Evolutionary conservation across 768 basidiomycete species (phyloP), one percentile per base, ranked within the genome.

Genomic region (Melanogaster broomeanus): DNA sequence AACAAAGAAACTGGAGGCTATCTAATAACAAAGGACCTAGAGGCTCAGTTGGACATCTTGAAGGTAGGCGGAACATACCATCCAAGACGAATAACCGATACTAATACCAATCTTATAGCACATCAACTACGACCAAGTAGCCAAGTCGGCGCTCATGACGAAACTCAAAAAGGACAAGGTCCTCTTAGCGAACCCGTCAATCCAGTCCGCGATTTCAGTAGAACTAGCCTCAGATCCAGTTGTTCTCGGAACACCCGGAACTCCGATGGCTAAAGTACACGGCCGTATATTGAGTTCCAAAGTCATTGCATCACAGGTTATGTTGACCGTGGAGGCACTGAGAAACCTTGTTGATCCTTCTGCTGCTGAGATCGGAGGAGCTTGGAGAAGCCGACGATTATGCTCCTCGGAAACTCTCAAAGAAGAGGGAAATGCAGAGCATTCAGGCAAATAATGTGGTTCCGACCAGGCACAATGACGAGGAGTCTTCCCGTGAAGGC

Each of bases 261-360:
- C 80, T 19, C 63, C 72, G 13, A 60, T 70, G 24, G 78, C 77
- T 3, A 90, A 88, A 69, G 79, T 87, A 1, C 85, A 88, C 59
- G 83, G 78, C 53, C 81, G 88, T 33, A 70, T 96, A 9, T 73
- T 88, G 37, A 93, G 90, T 61, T 87, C 87, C 4, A 93, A 89
- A 64, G 66, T 76, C n/a, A 72, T 93, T 11, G 84, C 90, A 2
- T 71, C 74, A 3, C 82, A 81, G 56, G 74, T 91, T 2, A 70
- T 71, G 7, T 64, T 67, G 21, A 77, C 80, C 13, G 62, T 93
- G 2, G 74, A 75, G 10, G 73, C 75, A 43, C 64, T 93, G 6
- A 74, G 72, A 51, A 61, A 68, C 15, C 56, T 81, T 27, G 50
- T 84, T 13, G 56, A 73, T 27, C 73, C 72, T 40, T 39, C 30